phyloP scores from a whole-genome alignment of 352 stramenopile genomes.

The Phytophthora sojae region DNA sequence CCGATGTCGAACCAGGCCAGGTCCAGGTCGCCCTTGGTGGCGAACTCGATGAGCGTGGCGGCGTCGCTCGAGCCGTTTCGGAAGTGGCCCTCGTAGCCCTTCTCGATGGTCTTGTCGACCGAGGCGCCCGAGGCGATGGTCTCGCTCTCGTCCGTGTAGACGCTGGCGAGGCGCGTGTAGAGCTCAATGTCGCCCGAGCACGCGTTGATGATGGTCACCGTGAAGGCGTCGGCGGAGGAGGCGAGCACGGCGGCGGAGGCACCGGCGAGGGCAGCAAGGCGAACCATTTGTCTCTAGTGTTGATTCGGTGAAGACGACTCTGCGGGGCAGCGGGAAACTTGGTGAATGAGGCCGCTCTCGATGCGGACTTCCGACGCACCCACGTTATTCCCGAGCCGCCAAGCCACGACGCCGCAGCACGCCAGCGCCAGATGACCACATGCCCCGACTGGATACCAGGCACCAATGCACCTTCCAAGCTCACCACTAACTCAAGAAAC shows the following conservation, averaged over 20 bases:
- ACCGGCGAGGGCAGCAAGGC: slow-evolving; percentile 26
- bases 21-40: slow-evolving; percentile 62
- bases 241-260: slow-evolving; percentile 34
- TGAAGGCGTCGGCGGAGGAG: slow-evolving; percentile 43
- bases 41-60: slow-evolving; percentile 72
- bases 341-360: slow-evolving; percentile 33
- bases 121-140: slow-evolving; percentile 51
- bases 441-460: slow-evolving; percentile 36
- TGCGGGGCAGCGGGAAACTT: slow-evolving; percentile 23
- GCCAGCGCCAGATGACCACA: slow-evolving; percentile 32
- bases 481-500: slow-evolving; percentile 30
- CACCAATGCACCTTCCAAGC: slow-evolving; percentile 13
- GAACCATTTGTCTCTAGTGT: slow-evolving; percentile 34
- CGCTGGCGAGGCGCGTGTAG: slow-evolving; percentile 56
- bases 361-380: slow-evolving; percentile 10
- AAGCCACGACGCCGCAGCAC: slow-evolving; percentile 18
- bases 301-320: not conserved
- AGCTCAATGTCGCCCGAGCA: slow-evolving; percentile 65
- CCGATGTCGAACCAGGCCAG: slow-evolving; percentile 78
- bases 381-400: slow-evolving; percentile 2
- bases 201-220: slow-evolving; percentile 69
- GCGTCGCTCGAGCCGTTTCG: slow-evolving; percentile 65
- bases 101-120: slow-evolving; percentile 48
- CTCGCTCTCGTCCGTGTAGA: slow-evolving; percentile 57
- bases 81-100: slow-evolving; percentile 76